Conservation (phyloP, 192 early-diverging fungal species). For the Podila minutissima region DNA sequence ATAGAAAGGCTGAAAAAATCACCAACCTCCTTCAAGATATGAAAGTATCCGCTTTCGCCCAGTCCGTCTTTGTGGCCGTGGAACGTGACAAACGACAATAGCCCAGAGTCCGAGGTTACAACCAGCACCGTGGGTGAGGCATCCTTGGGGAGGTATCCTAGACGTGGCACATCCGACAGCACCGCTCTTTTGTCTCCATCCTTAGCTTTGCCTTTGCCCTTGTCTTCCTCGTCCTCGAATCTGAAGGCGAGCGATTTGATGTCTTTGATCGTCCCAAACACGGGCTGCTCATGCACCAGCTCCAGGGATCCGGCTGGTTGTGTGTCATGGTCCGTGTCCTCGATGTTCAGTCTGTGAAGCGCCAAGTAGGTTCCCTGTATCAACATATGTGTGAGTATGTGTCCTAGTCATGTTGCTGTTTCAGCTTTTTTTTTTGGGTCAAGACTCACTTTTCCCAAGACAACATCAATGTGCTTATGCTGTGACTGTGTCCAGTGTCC, state of each 20-base stretch:
- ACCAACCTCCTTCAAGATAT: slow-evolving; percentile 31
- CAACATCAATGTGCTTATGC: slow-evolving; percentile 24
- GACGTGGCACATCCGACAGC: slow-evolving; percentile 6
- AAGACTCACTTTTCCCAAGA: slow-evolving; percentile 34
- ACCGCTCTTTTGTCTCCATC: background rate
- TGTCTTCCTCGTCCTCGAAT: slow-evolving; percentile 4
- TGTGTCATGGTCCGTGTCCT: slow-evolving; percentile 8
- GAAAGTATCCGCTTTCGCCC: slow-evolving; percentile 32
- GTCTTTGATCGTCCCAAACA: slow-evolving; percentile 58
- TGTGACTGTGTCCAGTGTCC: slow-evolving; percentile 23
- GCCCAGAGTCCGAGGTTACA: slow-evolving; percentile 48
- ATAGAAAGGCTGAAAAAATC: background rate
- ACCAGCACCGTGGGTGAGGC: slow-evolving; percentile 24
- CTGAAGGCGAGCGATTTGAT: slow-evolving; percentile 26
- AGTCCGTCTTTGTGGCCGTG: slow-evolving; percentile 78
- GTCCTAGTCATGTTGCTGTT: too few species aligned
- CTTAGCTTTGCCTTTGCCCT: background rate
- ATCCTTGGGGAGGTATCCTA: slow-evolving; percentile 26
- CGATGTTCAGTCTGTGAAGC: slow-evolving; percentile 15
- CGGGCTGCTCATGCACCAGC: slow-evolving; percentile 47
- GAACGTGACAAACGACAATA: slow-evolving; percentile 64
- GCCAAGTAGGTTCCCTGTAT: slow-evolving; percentile 29
- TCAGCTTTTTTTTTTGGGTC: background rate
- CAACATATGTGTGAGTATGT: background rate
- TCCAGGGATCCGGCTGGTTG: slow-evolving; percentile 31